Percentiles rank a stretch among this genome's conserved stretches.
These are phyloP conservation scores for Phaseolus lunatus DNA, from an alignment of 306 rosid species.

Conservation along the genomic window DNA sequence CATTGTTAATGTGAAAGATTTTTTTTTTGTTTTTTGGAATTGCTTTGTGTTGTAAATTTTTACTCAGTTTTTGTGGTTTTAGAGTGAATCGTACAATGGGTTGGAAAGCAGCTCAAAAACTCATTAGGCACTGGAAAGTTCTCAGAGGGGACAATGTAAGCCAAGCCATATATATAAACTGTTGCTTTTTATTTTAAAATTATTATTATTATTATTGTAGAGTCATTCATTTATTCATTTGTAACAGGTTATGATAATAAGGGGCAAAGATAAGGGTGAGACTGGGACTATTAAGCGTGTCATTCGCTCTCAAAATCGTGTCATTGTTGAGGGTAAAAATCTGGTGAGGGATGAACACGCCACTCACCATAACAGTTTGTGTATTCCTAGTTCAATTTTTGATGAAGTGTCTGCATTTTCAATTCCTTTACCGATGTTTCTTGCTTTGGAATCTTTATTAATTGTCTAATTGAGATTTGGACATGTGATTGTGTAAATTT, in stretches of 20 bases:
- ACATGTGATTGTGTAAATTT: conserved; percentile 13
- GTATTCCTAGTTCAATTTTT: not conserved
- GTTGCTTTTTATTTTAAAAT: not conserved
- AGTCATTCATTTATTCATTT: not conserved
- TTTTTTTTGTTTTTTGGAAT: not conserved
- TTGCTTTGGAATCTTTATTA: not conserved
- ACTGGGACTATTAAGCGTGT: conserved; percentile 82
- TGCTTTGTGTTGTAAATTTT: not conserved
- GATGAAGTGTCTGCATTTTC: not conserved
- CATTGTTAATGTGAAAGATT: not conserved
- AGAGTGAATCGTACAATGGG: conserved; percentile 63
- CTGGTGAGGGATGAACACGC: conserved; percentile 57
- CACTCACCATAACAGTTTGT: not conserved
- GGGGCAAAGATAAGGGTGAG: conserved; percentile 95
- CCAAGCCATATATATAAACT: not conserved
- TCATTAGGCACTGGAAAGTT: conserved; percentile 88
- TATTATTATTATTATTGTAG: not conserved
- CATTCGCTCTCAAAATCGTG: conserved; percentile 89
- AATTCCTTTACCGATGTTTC: not conserved
- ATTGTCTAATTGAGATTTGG: not conserved
- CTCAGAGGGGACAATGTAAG: conserved; percentile 89
- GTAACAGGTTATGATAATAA: conserved; percentile 80
- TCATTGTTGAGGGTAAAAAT: conserved; percentile 93
- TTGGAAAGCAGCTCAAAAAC: conserved; percentile 98
- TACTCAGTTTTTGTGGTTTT: not conserved